Base-by-base conservation (phyloP, 1,284 basidiomycete genomes). In the Apiotrichum brassicae region DNA sequence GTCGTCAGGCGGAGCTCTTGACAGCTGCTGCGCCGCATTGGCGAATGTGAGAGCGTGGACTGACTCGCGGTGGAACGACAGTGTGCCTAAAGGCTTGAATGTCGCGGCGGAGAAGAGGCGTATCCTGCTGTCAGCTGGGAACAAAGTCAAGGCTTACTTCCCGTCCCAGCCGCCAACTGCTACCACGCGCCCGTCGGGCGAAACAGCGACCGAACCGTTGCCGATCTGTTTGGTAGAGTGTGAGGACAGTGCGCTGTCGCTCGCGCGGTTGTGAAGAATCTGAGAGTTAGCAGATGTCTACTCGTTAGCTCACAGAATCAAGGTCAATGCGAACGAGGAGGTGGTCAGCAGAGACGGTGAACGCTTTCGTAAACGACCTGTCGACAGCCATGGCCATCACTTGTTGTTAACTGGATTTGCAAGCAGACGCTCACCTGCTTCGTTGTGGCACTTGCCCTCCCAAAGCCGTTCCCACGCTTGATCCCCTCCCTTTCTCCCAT, bases 101-200 rank as follows among this genome's bases (percentile, higher is more conserved):
- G 78, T 79, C 59, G 82, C 83, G 4, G 85, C 83, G 0, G 87
- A 85, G 70, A 84, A 89, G 9, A 92, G 72, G 0, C 86, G 81
- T 33, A 90, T 78, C 51, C 88, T 91, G 62, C 1, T 28, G 37
- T 49, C 43, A 48, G 35, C 19, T 22, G 22, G 13, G 39, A 23
- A 26, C n/a, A 8, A 12, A 36, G 19, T 9, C 4, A 33, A 22
- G 24, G 16, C 83, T 61, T 58, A 89, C 89, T 78, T 81, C 28
- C 90, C 89, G 58, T 93, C 89, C 90, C 90, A 93, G 1, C 88
- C 86, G 3, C 85, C 89, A 1, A 89, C 75, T 0, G 86, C 87
- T 57, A 87, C 86, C 0, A 92, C 80, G 24, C 79, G 77, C 0
- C 82, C 86, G 60, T 86, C 82, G 33, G 81, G 77, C n/a, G 81